Evolutionary conservation across 1,284 basidiomycete species (phyloP), one percentile per base, ranked within the genome.

Genomic region (Ustanciosporium gigantosporum): DNA sequence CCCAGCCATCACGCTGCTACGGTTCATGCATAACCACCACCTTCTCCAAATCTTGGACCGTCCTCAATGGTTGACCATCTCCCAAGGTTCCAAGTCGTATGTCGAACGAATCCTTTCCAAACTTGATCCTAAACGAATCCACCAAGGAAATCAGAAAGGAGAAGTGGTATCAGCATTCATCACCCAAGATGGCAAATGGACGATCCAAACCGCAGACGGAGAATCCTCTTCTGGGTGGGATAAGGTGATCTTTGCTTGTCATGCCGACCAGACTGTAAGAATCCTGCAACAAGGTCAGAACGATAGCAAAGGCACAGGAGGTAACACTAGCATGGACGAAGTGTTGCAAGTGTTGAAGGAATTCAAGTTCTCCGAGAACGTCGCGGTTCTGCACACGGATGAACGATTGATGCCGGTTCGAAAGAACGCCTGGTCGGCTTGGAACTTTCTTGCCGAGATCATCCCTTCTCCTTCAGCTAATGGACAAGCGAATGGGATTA

Each of bases 21-120:
- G 86, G 58, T 89, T 90, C 77, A 82, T 90, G 84, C 83, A 85
- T 76, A 90, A 91, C 68, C 88, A 90, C 66, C 86, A 88, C 68
- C 80, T 90, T 0, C 82, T 90, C 0, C 88, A 90, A 78, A 79
- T 90, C 19, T 84, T 83, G 0, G 86, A 86, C 0, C 88, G 87
- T 52, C 88, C 88, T 0, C 82, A 83, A 6, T 91, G 88, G 88
- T 74, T 90, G 25, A 89, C 89, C 0, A 82, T 91, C 43, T 78
- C 84, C 39, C 86, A 87, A 15, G 88, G 89, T 58, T 86, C 58
- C 6, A 40, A 46, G 17, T 35, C 25, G 14, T 73, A 73, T 41
- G 68, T 73, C 25, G 42, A 66, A 7, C 42, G 66, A 13, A 60
- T 73, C n/a, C 27, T 29, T 9, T 29, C 27, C 27, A 9, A n/a